These are phyloP conservation scores for Eucalyptus sideroxylon DNA, from an alignment of 345 rosid species.

Conservation along the genomic window DNA sequence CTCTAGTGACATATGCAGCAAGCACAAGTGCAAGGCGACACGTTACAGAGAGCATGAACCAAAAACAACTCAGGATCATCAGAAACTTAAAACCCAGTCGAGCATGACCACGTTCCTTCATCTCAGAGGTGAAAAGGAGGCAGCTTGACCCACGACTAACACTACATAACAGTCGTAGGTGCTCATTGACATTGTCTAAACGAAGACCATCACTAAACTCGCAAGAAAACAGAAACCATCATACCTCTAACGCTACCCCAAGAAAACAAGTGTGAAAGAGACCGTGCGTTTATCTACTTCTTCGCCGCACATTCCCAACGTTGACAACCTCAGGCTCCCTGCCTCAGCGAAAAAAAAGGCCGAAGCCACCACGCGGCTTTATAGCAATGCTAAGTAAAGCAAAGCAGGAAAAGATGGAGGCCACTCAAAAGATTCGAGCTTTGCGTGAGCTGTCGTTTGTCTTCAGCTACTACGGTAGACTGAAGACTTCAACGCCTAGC, in stretches of 20 bases:
- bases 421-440: background rate
- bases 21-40: background rate
- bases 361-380: background rate
- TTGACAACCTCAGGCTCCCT: background rate
- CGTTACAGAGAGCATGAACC: background rate
- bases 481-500: background rate
- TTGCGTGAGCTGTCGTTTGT: background rate
- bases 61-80: background rate
- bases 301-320: background rate
- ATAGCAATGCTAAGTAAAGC: background rate
- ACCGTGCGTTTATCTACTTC: background rate
- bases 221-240: background rate
- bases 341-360: background rate
- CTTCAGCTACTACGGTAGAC: background rate
- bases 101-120: background rate
- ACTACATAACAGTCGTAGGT: background rate
- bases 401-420: background rate
- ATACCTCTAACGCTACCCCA: background rate
- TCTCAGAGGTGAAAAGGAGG: background rate
- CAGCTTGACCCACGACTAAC: background rate
- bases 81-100: background rate
- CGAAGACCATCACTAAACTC: background rate
- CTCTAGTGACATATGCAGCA: background rate
- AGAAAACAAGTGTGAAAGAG: background rate
- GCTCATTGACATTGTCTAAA: background rate